A percentile compares a stretch with the other conserved stretches of the same genome.
These are phyloP conservation scores for Dryas alaskensis DNA, from an alignment of 306 rosid genomes.

Conservation along the genomic window DNA sequence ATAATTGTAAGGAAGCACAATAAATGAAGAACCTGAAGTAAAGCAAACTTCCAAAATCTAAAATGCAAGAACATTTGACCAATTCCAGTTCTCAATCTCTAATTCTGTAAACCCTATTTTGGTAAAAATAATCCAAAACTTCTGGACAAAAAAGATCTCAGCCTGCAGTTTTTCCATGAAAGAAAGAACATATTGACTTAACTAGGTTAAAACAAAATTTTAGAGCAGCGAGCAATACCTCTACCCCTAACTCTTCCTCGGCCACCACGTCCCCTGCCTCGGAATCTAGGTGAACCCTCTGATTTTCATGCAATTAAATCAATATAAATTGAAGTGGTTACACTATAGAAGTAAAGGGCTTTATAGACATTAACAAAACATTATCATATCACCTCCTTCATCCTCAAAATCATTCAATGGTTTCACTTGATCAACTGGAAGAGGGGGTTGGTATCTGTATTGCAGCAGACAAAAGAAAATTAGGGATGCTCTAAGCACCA, in stretches of 20 bases:
- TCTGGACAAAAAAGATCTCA: no score
- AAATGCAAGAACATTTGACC: no score
- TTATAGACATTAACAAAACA: background rate
- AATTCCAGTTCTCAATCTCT: no score
- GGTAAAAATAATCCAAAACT: no score
- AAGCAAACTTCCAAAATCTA: no score
- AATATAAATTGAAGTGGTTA: conserved; percentile 2
- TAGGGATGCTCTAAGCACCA: background rate
- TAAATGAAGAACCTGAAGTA: background rate
- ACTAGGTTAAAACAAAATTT: background rate
- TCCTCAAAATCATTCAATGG: conserved; percentile 71
- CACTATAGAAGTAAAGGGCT: conserved; percentile 4
- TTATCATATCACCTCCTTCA: conserved; percentile 60
- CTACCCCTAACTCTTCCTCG: conserved; percentile 69
- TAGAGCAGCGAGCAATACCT: conserved; percentile 41
- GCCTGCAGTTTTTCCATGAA: no score
- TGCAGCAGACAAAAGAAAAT: conserved; percentile 11
- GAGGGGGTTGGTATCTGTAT: conserved; percentile 77
- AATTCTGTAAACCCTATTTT: no score
- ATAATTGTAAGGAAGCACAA: background rate
- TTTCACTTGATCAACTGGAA: conserved; percentile 79
- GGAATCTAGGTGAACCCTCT: conserved; percentile 68
- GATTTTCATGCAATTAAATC: conserved; percentile 28
- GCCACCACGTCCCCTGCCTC: conserved; percentile 63
- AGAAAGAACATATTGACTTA: no score